Evolutionary conservation across 805 yeast genomes (phyloP), one percentile per base, ranked within the genome.

Genomic region (Myxozyma mucilagina): DNA sequence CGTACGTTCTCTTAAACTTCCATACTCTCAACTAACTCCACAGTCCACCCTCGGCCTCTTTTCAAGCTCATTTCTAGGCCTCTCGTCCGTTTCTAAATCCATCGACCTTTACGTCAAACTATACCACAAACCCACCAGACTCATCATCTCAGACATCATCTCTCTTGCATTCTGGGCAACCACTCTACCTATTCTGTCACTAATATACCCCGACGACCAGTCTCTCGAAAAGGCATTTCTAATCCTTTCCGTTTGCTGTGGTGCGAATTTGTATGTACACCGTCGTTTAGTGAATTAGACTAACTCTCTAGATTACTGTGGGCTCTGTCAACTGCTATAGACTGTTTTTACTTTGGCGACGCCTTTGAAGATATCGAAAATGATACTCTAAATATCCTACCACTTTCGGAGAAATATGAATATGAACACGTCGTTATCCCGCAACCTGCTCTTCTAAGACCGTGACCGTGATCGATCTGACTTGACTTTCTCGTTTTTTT

Each of bases 131-230:
- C 61, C 66, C 3, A 24, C 20, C 11, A 39, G 60, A 24, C 18
- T 42, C 14, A 18, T 61, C 32, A 35, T 47, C 13, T 20, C 43
- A 6, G 66, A 63, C 36, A 32, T 60, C 8, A 29, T 41, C n/a
- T 61, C 61, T 29, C 20, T 61, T 11, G 56, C 50, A 3, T 38
- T 53, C 10, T 63, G 66, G 66, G 54, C 62, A 9, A 29, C 56
- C 18, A 34, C 57, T 5, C 43, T 61, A 13, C 66, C 66, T 3
- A 39, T 55, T n/a, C 36, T 63, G 29, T 48, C 55, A 7, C 20
- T 61, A 16, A 50, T 51, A 16, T 56, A 34, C 39, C 66, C 66
- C 4, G 49, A 39, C 39, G 48, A 43, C 14, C 43, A 31, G 18
- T 36, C 31, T 4, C 42, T 39, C 39, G 50, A 34, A n/a, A 53